Evolutionary conservation across 1,284 basidiomycete species (phyloP).

Genomic region (Agroathelia rolfsii): DNA sequence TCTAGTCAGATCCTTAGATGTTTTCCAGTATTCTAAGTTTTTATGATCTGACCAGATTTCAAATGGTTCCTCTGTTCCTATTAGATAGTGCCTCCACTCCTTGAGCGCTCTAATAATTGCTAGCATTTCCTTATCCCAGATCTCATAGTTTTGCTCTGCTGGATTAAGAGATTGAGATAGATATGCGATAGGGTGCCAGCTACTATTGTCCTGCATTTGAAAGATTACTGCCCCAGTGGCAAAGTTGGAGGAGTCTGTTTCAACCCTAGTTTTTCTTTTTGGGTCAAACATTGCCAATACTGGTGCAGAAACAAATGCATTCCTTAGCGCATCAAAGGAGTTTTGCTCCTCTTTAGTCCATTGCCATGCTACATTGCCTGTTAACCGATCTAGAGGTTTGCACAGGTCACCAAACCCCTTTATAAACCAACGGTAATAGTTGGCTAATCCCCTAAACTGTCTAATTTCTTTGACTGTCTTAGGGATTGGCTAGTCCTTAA

Average conservation of each 20-base stretch:
- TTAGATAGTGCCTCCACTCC: slow-evolving; percentile 24
- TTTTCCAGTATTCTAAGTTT: slow-evolving; percentile 25
- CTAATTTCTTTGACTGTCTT: slow-evolving; percentile 16
- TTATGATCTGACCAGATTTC: slow-evolving; percentile 28
- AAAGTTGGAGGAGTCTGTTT: slow-evolving; percentile 6
- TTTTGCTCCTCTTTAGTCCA: slow-evolving; percentile 2
- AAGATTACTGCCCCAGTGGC: slow-evolving; percentile 1
- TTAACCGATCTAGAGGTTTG: slow-evolving; percentile 15
- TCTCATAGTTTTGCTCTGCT: slow-evolving; percentile 12
- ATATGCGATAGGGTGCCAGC: slow-evolving; percentile 12
- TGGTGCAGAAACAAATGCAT: slow-evolving; percentile 4
- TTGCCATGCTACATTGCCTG: slow-evolving; percentile 7
- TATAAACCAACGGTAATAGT: slow-evolving; percentile 32
- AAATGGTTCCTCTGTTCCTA: slow-evolving; percentile 24
- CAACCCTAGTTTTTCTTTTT: slow-evolving; percentile 1
- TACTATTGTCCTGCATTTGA: slow-evolving; percentile 1
- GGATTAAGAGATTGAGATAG: slow-evolving; percentile 9
- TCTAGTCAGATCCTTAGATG: slow-evolving; percentile 23
- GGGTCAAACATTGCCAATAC: slow-evolving; percentile 1
- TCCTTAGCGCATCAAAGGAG: slow-evolving; percentile 1
- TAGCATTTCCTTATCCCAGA: slow-evolving; percentile 21
- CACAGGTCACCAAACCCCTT: slow-evolving; percentile 21
- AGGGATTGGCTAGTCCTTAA: slow-evolving; percentile 23
- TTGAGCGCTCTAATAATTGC: slow-evolving; percentile 24
- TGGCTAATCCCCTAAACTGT: slow-evolving; percentile 25